Conservation (phyloP, 345 rosid species). For the Gossypium herbaceum region DNA sequence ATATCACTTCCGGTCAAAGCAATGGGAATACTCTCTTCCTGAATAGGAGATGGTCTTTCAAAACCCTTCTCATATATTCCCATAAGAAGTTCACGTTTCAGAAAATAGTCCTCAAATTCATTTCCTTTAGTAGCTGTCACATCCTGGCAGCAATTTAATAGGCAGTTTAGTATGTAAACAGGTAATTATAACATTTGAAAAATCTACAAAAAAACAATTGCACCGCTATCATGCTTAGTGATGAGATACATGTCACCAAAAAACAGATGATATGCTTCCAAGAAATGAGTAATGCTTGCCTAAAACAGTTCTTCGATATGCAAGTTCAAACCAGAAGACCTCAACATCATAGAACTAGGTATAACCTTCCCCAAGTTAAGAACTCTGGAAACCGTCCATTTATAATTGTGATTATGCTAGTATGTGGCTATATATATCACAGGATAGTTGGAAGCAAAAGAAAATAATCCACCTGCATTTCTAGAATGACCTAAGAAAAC, state of each 20-base stretch:
- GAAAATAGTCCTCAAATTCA: conserved; percentile 96
- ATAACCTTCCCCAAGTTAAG: background rate
- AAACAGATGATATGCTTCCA: background rate
- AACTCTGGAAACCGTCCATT: background rate
- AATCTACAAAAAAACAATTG: background rate
- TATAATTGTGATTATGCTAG: background rate
- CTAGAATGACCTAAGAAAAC: background rate
- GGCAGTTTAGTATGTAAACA: background rate
- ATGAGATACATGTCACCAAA: background rate
- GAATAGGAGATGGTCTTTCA: conserved; percentile 98
- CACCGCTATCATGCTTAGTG: background rate
- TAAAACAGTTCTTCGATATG: background rate
- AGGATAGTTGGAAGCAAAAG: background rate
- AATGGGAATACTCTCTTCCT: conserved; percentile 99
- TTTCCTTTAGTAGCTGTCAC: conserved; percentile 99
- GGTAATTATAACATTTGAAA: background rate
- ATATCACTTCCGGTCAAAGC: conserved; percentile 98
- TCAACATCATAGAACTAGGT: background rate
- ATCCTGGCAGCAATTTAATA: conserved; percentile 50
- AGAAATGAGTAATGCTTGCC: background rate
- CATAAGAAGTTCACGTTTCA: conserved; percentile 90
- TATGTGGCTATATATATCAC: background rate
- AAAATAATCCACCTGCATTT: background rate
- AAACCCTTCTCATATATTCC: conserved; percentile 99
- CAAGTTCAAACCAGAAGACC: background rate